A percentile compares a stretch with the other conserved stretches of the same genome.
phyloP scores from a whole-genome alignment of 2,329 filamentous ascomycete genomes.

The Lithohypha guttulata region DNA sequence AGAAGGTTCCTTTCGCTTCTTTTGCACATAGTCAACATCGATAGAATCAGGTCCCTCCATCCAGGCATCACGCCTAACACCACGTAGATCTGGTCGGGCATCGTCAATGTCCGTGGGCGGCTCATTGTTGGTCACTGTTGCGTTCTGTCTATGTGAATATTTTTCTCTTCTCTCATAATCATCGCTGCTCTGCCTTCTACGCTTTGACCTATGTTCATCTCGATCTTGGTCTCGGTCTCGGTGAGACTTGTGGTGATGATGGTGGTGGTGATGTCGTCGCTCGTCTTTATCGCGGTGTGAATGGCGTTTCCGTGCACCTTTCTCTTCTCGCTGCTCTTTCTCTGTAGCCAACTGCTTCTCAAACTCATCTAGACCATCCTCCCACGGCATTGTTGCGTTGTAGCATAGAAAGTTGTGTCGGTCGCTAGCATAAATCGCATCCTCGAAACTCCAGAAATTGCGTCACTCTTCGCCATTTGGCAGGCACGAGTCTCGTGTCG shows the following conservation, averaged over 20 bases:
- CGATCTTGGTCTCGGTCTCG: slow-evolving; percentile 25
- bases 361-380: slow-evolving; percentile 52
- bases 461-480: not conserved
- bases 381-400: slow-evolving; percentile 32
- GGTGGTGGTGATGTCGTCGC: slow-evolving; percentile 27
- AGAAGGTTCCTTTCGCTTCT: slow-evolving; percentile 42
- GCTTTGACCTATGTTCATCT: slow-evolving; percentile 33
- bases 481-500: slow-evolving; percentile 1
- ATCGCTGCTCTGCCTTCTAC: slow-evolving; percentile 30
- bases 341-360: slow-evolving; percentile 58
- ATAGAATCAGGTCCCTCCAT: slow-evolving; percentile 81
- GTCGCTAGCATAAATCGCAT: not conserved
- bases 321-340: slow-evolving; percentile 27
- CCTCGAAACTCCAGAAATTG: not conserved
- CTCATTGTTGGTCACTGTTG: slow-evolving; percentile 23
- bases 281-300: slow-evolving; percentile 32
- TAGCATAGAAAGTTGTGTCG: not conserved
- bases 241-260: slow-evolving; percentile 24
- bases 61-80: slow-evolving; percentile 70
- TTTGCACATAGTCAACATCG: slow-evolving; percentile 63
- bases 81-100: slow-evolving; percentile 24
- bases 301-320: slow-evolving; percentile 34
- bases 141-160: too few species aligned
- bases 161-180: too few species aligned
- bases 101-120: slow-evolving; percentile 23